Evolutionary conservation across 2,329 filamentous ascomycete genomes (phyloP).

Genomic region (Talaromyces sp.): DNA sequence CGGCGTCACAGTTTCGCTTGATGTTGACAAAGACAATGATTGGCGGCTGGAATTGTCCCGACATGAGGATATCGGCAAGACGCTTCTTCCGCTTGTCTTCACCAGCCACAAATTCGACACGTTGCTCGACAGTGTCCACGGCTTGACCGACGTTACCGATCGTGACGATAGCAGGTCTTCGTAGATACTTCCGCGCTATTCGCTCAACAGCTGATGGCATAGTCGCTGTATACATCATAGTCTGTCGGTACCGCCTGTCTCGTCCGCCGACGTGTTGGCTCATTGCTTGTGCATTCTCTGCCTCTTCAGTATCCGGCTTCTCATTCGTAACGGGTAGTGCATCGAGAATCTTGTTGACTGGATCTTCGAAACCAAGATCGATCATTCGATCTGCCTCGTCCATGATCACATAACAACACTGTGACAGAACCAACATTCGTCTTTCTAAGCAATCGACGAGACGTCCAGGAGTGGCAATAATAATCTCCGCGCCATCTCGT

Average conservation of each 20-base stretch:
- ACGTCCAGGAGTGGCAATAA: slow-evolving; percentile 97
- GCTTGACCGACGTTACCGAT: slow-evolving; percentile 95
- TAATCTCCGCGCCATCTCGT: slow-evolving; percentile 90
- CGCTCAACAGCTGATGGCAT: slow-evolving; percentile 92
- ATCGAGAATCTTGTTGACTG: slow-evolving; percentile 95
- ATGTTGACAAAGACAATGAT: slow-evolving; percentile 99
- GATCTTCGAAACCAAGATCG: slow-evolving; percentile 95
- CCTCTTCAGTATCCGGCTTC: slow-evolving; percentile 90
- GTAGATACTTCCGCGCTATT: slow-evolving; percentile 95
- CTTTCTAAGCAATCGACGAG: slow-evolving; percentile 96
- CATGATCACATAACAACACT: slow-evolving; percentile 99
- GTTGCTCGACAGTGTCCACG: slow-evolving; percentile 95
- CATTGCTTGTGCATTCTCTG: slow-evolving; percentile 85
- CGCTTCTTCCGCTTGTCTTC: slow-evolving; percentile 98
- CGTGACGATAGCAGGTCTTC: slow-evolving; percentile 86
- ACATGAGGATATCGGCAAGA: slow-evolving; percentile 82
- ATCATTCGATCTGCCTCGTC: slow-evolving; percentile 99
- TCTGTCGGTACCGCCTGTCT: slow-evolving; percentile 79
- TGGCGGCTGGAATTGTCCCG: slow-evolving; percentile 75
- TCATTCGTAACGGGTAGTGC: slow-evolving; percentile 89
- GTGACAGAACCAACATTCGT: slow-evolving; percentile 83
- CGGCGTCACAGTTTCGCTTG: slow-evolving; percentile 96
- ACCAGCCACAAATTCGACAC: slow-evolving; percentile 83
- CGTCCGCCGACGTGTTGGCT: slow-evolving; percentile 70
- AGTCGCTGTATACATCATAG: slow-evolving; percentile 99